Base-by-base conservation (phyloP, 2,329 filamentous ascomycete species). In the Penicillium sp. region DNA sequence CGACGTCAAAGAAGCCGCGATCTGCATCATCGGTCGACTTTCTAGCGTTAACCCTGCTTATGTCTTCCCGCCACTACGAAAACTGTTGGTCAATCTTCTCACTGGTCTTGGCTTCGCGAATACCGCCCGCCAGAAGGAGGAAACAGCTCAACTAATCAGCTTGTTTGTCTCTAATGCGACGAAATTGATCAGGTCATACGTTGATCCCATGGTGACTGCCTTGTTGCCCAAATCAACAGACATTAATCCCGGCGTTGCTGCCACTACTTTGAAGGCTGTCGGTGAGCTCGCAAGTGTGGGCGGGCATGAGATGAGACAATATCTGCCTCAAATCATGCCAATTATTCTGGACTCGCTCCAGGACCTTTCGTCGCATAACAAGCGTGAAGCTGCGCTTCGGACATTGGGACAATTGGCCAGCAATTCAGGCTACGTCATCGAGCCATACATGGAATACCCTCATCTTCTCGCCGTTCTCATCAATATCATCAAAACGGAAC, bases 31-130 rank as follows among this genome's bases (percentile, higher is more conserved):
- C 61, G 94, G 93, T 29, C 88, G 94, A 12, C 75, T 99, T 49
- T 94, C 93, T 0, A 80, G 82, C 45, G 84, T 89, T 57, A 98
- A 98, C 57, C 94, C 93, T 1, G 94, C 94, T 51, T 98, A 98
- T 69, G 90, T 98, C 58, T 95, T 98, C 62, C 93, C 94, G 2
- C 94, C 93, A 0, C 71, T 98, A 34, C 85, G 93, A 55, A 98
- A 98, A 70, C 86, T 94, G 6, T 80, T 98, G 24, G 90, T 98
- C 51, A 94, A 98, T 69, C 84, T 98, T 68, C 78, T 98, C 53
- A 98, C 93, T 0, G 91, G 96, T 62, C 84, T 98, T 21, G 90
- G 95, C 61, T 97, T 96, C 62, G 94, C 93, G 6, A 95, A 95
- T 65, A 93, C 91, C 45, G 80, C 91, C 7, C 82, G 88, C 41